Base-by-base conservation (phyloP, 495 filamentous ascomycete species). In the Durotheca rogersii region DNA sequence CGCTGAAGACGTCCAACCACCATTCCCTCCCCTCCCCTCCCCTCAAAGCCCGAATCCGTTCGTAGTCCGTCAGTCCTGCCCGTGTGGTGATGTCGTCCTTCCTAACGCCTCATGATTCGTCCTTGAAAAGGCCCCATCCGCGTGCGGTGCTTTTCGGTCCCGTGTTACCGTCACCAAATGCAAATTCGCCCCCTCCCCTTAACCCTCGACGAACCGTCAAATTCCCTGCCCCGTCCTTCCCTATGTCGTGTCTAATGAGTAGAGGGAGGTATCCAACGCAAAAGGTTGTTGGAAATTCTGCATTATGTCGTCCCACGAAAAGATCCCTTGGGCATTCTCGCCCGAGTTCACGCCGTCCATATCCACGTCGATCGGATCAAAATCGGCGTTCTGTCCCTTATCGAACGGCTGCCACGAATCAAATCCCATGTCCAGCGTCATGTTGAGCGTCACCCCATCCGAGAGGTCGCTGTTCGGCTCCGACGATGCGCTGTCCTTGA, bases 381-480 rank as follows among this genome's bases (percentile, higher is more conserved):
- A 4, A 12, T 41, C 31, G 2, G 33, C 14, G n/a, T 32, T 14
- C 5, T 18, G 33, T 5, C 71, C 70, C 0, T 50, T 48, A 21
- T 74, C 71, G 19, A 78, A 66, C 3, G 66, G 60, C 18, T 69
- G 56, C 72, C 71, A 76, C 7, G 66, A 37, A 20, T 73, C 72
- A 17, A 74, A 70, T 18, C 77, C 73, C 41, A 77, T 64, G 16
- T 69, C 56, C 6, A 73, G 32, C 18, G 55, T 66, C n/a, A 73
- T 49, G 11, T 58, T 65, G 2, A 65, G 56, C 9, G 59, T 46
- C 4, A 72, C 69, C 1, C 64, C 66, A 37, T 80, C 77, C 9
- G 73, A 71, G 18, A 80, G 69, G 41, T 81, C 78, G 56, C 75
- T 79, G 37, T 72, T 80, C 16, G 74, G 72, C 43, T 81, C 78